phyloP scores from a whole-genome alignment of 192 early-diverging fungal genomes.

The Coemansia pectinata region DNA sequence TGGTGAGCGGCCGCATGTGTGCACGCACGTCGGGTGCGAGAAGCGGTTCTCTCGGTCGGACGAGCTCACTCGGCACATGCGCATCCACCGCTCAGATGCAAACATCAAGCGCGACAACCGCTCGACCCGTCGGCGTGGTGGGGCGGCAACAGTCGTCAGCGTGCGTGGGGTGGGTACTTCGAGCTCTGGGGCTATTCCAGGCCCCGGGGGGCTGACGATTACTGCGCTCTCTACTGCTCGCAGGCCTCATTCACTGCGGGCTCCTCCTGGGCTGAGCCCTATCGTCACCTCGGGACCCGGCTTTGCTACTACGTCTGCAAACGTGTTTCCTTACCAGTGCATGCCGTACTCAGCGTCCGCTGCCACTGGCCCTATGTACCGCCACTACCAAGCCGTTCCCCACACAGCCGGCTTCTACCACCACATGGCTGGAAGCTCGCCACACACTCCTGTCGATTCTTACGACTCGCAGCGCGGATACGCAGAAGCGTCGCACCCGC shows the following conservation, averaged over 20 bases:
- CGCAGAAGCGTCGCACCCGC: conserved; percentile 1
- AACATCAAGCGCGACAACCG: conserved; percentile 43
- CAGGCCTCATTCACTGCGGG: conserved; percentile 36
- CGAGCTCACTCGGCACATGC: conserved; percentile 75
- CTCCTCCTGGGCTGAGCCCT: conserved; percentile 49
- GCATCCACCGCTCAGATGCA: conserved; percentile 50
- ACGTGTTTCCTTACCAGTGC: conserved; percentile 25
- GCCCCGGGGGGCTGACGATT: conserved; percentile 1
- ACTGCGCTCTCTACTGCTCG: conserved; percentile 24
- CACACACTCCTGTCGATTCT: not conserved
- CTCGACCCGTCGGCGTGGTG: conserved; percentile 25
- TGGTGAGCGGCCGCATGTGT: conserved; percentile 80
- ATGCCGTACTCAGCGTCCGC: conserved; percentile 37
- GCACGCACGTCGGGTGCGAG: conserved; percentile 74
- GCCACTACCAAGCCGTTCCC: not conserved
- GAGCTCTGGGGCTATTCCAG: not conserved
- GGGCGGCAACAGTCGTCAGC: not conserved
- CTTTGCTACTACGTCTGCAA: conserved; percentile 30
- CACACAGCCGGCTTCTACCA: not conserved
- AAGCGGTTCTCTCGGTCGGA: conserved; percentile 78
- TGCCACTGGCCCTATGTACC: conserved; percentile 7
- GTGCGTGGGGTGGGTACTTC: conserved; percentile 10
- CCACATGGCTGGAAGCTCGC: not conserved
- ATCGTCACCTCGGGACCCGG: conserved; percentile 32
- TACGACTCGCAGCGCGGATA: conserved; percentile 2